Conservation (phyloP, 2,329 filamentous ascomycete genomes). For the Hymenoscyphus infarciens region DNA sequence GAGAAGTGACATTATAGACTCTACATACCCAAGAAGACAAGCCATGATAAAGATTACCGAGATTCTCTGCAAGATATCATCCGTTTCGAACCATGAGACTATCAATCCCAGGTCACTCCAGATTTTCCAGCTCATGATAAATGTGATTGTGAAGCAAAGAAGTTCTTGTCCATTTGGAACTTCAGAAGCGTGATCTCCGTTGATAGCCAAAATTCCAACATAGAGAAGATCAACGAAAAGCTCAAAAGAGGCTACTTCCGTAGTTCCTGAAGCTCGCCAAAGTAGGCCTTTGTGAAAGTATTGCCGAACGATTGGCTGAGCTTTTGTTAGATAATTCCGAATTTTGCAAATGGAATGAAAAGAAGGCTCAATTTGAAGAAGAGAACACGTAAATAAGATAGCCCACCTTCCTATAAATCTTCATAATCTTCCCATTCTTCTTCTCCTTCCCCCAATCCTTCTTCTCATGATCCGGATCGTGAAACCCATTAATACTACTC, state of each 20-base stretch:
- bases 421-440: constrained; percentile 44
- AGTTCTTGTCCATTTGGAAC: constrained; percentile 51
- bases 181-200: constrained; percentile 58
- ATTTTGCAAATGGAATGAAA: background rate
- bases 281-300: constrained; percentile 64
- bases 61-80: constrained; percentile 56
- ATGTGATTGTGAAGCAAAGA: constrained; percentile 58
- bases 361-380: background rate
- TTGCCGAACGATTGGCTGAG: constrained; percentile 54
- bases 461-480: constrained; percentile 33
- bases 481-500: constrained; percentile 25
- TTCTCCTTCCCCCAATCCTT: constrained; percentile 38
- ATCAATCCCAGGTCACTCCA: constrained; percentile 57
- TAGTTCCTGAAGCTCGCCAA: constrained; percentile 55
- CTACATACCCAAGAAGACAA: constrained; percentile 52
- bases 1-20: background rate
- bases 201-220: constrained; percentile 55
- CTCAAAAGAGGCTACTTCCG: constrained; percentile 62
- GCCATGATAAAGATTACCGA: constrained; percentile 59
- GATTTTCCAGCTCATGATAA: constrained; percentile 57
- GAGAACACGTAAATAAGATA: background rate
- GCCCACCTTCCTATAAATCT: constrained; percentile 49
- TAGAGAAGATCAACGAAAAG: constrained; percentile 63
- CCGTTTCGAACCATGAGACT: constrained; percentile 58
- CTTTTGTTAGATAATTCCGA: background rate